Evolutionary conservation across 78 protist genomes (phyloP).

Genomic region (Goniomonas avonlea): DNA sequence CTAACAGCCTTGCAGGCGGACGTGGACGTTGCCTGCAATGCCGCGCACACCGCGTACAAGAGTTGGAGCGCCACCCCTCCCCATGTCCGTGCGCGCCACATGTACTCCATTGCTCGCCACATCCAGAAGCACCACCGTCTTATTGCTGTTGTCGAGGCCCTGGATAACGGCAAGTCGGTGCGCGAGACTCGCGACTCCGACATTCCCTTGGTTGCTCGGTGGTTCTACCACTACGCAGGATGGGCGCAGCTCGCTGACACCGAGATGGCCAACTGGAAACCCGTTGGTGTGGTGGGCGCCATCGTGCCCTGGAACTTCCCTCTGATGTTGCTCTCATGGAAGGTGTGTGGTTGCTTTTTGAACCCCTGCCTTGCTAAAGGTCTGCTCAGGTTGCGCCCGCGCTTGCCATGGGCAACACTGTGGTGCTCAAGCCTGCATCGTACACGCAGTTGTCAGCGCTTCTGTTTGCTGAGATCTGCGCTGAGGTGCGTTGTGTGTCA

Average conservation of each 20-base stretch:
- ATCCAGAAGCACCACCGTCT: slow-evolving; percentile 15
- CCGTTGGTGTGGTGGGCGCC: slow-evolving; percentile 38
- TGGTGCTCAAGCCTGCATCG: slow-evolving; percentile 79
- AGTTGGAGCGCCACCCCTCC: not conserved
- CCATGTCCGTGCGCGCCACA: slow-evolving; percentile 10
- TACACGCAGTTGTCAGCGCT: no score
- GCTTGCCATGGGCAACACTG: slow-evolving; percentile 73
- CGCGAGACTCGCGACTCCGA: slow-evolving; percentile 19
- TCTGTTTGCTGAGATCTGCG: no score
- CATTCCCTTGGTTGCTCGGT: not conserved
- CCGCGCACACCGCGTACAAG: not conserved
- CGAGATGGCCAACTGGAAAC: slow-evolving; percentile 21
- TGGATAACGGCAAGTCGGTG: slow-evolving; percentile 34
- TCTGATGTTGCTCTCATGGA: slow-evolving; percentile 40
- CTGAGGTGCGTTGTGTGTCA: no score
- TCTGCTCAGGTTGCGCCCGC: slow-evolving; percentile 68
- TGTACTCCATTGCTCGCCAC: slow-evolving; percentile 22
- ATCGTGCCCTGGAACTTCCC: slow-evolving; percentile 57
- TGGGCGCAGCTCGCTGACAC: slow-evolving; percentile 22
- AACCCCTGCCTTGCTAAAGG: slow-evolving; percentile 3
- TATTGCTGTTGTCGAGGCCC: slow-evolving; percentile 8
- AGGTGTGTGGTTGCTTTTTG: not conserved
- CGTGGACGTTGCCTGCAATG: slow-evolving; percentile 19
- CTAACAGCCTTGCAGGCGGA: slow-evolving; percentile 14
- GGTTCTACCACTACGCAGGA: slow-evolving; percentile 22